These are phyloP conservation scores for Fusarium fujikuroi DNA, from an alignment of 2,329 filamentous ascomycete species.

Conservation along the genomic window DNA sequence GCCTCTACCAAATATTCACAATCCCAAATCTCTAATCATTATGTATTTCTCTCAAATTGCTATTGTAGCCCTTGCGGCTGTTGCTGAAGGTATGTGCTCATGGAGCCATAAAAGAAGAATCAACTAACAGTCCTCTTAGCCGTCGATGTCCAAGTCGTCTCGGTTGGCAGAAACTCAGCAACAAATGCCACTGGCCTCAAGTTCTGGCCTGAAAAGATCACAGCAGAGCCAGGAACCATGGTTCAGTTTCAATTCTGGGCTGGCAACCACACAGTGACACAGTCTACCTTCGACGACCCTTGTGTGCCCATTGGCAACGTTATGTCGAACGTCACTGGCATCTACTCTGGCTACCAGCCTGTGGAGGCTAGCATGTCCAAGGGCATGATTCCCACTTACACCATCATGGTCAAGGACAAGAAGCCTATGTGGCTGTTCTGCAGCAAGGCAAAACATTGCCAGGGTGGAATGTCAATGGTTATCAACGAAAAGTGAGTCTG, in stretches of 20 bases:
- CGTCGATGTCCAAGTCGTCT: slow-evolving; percentile 68
- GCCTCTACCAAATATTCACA: slow-evolving; percentile 27
- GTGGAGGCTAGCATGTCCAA: slow-evolving; percentile 62
- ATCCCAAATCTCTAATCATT: slow-evolving; percentile 43
- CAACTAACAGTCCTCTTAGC: slow-evolving; percentile 43
- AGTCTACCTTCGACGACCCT: slow-evolving; percentile 78
- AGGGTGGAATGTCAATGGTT: slow-evolving; percentile 79
- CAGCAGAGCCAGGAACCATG: slow-evolving; percentile 70
- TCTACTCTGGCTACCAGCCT: slow-evolving; percentile 76
- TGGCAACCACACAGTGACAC: slow-evolving; percentile 82
- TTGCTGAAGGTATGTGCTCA: slow-evolving; percentile 56
- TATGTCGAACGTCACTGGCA: slow-evolving; percentile 64
- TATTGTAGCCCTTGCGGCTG: slow-evolving; percentile 59
- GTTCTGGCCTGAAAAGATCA: slow-evolving; percentile 74
- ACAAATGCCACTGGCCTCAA: slow-evolving; percentile 62
- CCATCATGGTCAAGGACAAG: slow-evolving; percentile 73
- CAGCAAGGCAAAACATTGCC: slow-evolving; percentile 78
- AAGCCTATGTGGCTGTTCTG: slow-evolving; percentile 85
- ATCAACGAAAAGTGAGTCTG: slow-evolving; percentile 76
- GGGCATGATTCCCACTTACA: slow-evolving; percentile 73
- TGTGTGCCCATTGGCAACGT: slow-evolving; percentile 70
- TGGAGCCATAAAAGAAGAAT: not conserved
- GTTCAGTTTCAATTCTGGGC: slow-evolving; percentile 74
- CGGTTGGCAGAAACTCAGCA: slow-evolving; percentile 65
- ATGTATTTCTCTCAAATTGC: slow-evolving; percentile 64